Evolutionary conservation across 176 grass and related monocot species (phyloP).

Genomic region (Cocos nucifera): DNA sequence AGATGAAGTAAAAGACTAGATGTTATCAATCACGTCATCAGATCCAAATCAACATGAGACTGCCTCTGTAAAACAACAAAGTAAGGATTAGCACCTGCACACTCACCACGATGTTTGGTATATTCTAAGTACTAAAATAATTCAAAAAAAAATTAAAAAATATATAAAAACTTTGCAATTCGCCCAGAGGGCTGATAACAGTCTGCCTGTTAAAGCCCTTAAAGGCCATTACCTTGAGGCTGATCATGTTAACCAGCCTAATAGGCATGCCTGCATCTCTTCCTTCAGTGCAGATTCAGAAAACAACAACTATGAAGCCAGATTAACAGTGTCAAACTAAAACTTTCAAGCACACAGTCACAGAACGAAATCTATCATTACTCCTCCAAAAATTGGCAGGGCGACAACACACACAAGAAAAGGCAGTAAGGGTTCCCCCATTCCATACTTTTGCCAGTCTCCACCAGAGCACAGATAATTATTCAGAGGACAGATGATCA

Average conservation of each 20-base stretch:
- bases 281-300: neutral
- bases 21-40: conserved; percentile 23
- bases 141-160: conserved; percentile 11
- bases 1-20: conserved; percentile 14
- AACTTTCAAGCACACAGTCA: no score
- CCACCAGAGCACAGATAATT: no score
- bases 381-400: no score
- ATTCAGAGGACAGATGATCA: no score
- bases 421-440: no score
- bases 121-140: conserved; percentile 24
- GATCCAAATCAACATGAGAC: conserved; percentile 31
- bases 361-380: no score
- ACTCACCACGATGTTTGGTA: conserved; percentile 30
- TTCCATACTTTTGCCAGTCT: no score
- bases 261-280: neutral
- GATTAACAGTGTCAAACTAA: no score
- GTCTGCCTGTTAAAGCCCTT: conserved; percentile 20
- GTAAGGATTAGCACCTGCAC: conserved; percentile 33
- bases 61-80: conserved; percentile 53
- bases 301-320: no score
- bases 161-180: conserved; percentile 12
- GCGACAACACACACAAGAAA: no score
- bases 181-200: conserved; percentile 10
- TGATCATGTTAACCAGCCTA: conserved; percentile 23
- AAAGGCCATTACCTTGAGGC: conserved; percentile 10